Evolutionary conservation across 257 asterid species (phyloP).

Genomic region (Sherardia arvensis): DNA sequence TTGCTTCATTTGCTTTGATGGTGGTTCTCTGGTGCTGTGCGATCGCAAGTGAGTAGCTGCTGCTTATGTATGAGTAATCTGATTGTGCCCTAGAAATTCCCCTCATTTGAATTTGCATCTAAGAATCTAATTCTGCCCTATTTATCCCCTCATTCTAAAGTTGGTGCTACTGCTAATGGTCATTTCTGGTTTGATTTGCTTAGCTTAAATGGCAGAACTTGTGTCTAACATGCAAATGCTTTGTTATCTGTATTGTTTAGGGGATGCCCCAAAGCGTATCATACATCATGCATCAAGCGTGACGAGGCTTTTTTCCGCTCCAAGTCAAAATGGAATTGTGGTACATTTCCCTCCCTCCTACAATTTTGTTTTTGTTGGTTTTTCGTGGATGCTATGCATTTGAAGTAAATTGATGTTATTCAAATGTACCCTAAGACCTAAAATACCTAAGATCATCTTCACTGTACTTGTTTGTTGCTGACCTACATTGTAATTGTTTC

Average conservation of each 20-base stretch:
- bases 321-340: slow-evolving; percentile 84
- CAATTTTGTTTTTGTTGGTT: too few relatives aligned
- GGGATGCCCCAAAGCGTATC: slow-evolving; percentile 99
- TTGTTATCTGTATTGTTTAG: slow-evolving; percentile 30
- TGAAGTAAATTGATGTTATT: too few relatives aligned
- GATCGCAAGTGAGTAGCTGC: slow-evolving; percentile 73
- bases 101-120: not conserved
- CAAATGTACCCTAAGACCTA: too few relatives aligned
- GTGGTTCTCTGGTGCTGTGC: slow-evolving; percentile 84
- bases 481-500: too few relatives aligned
- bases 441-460: too few relatives aligned
- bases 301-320: slow-evolving; percentile 78
- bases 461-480: too few relatives aligned
- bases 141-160: not conserved
- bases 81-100: too few relatives aligned
- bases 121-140: too few relatives aligned
- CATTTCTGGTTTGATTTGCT: not conserved
- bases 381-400: too few relatives aligned
- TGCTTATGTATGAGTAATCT: too few relatives aligned
- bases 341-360: slow-evolving; percentile 17
- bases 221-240: slow-evolving; percentile 3
- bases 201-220: not conserved
- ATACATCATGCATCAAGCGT: slow-evolving; percentile 87
- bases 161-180: not conserved
- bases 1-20: slow-evolving; percentile 95